A percentile compares a stretch with the other conserved stretches of the same genome.
Conservation (phyloP, 495 filamentous ascomycete genomes). For the Daldinia vernicosa region DNA sequence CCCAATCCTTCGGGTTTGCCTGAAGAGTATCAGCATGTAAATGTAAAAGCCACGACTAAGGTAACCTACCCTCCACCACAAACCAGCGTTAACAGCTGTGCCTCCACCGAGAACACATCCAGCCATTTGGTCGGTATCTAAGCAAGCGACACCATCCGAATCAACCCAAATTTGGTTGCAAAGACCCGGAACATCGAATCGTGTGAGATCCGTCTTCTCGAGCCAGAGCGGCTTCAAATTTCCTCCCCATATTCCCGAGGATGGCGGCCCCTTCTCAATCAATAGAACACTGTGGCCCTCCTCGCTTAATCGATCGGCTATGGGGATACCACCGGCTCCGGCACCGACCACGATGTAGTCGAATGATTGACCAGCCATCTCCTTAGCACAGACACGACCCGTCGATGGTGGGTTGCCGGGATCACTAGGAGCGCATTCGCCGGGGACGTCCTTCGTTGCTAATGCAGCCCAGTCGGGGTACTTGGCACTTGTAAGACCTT, state of each 20-base stretch:
- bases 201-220: slow-evolving; percentile 71
- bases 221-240: slow-evolving; percentile 70
- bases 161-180: slow-evolving; percentile 76
- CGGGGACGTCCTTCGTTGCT: slow-evolving; percentile 48
- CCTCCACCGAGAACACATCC: slow-evolving; percentile 83
- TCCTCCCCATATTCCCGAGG: slow-evolving; percentile 68
- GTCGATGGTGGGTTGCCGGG: slow-evolving; percentile 29
- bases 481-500: slow-evolving; percentile 52
- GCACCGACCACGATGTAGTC: slow-evolving; percentile 76
- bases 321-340: slow-evolving; percentile 71
- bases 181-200: slow-evolving; percentile 82
- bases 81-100: slow-evolving; percentile 75
- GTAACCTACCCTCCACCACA: slow-evolving; percentile 61
- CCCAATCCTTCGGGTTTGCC: slow-evolving; percentile 68
- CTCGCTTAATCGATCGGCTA: slow-evolving; percentile 75
- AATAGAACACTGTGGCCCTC: slow-evolving; percentile 83
- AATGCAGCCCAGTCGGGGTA: slow-evolving; percentile 61
- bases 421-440: slow-evolving; percentile 47
- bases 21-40: slow-evolving; percentile 21
- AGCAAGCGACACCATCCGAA: slow-evolving; percentile 70
- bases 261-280: slow-evolving; percentile 73
- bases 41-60: background rate
- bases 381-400: slow-evolving; percentile 46
- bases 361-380: slow-evolving; percentile 56
- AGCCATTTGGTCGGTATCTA: slow-evolving; percentile 76